Evolutionary conservation across 148 eudicot genomes (phyloP).

Genomic region (Fagopyrum esculentum): DNA sequence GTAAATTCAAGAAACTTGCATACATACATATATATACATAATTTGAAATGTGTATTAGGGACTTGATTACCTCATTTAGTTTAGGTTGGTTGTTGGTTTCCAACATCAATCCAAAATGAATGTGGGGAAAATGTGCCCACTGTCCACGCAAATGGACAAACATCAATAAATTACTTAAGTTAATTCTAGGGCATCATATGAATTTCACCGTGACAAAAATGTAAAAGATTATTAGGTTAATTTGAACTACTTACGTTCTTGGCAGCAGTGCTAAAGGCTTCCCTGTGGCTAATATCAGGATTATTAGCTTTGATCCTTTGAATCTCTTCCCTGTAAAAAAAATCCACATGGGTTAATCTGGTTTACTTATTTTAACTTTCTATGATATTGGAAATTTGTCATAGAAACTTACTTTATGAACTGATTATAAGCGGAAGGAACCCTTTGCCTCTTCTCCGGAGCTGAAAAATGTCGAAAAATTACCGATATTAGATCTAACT

Average conservation of each 20-base stretch:
- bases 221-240: no score
- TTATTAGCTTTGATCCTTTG: slow-evolving; percentile 12
- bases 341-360: neutral
- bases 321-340: slow-evolving; percentile 13
- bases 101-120: slow-evolving; percentile 16
- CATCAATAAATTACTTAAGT: neutral
- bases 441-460: slow-evolving; percentile 16
- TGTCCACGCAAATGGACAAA: neutral
- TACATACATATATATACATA: neutral
- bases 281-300: slow-evolving; percentile 14
- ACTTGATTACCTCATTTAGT: slow-evolving; percentile 9
- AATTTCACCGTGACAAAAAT: no score
- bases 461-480: neutral
- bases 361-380: no score
- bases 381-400: neutral
- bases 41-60: neutral
- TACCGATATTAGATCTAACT: neutral
- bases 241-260: slow-evolving; percentile 1
- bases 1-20: neutral
- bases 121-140: slow-evolving; percentile 17
- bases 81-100: slow-evolving; percentile 12
- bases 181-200: no score
- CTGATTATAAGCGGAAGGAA: slow-evolving; percentile 16
- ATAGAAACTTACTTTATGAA: slow-evolving; percentile 10
- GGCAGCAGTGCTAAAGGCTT: slow-evolving; percentile 16